Evolutionary conservation across 2,329 filamentous ascomycete genomes (phyloP).

Genomic region (Colletotrichum sp.): DNA sequence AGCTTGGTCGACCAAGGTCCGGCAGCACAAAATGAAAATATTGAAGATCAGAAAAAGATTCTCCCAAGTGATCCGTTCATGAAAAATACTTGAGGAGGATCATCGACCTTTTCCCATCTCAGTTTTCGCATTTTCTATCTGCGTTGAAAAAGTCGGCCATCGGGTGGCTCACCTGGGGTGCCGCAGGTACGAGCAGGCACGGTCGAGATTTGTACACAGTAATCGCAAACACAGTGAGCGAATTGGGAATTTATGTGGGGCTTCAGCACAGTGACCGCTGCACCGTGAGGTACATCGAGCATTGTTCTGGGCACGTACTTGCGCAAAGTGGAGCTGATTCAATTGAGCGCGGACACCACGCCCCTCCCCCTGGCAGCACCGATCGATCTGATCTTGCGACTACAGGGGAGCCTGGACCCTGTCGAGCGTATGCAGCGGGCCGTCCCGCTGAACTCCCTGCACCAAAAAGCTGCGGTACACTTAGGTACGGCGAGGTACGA

Average conservation of each 20-base stretch:
- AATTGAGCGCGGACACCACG: background rate
- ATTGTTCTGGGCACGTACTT: background rate
- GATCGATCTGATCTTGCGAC: background rate
- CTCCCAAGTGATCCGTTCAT: accelerated
- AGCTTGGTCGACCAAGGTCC: background rate
- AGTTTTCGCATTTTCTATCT: background rate
- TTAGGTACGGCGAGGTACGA: background rate
- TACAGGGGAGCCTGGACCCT: background rate
- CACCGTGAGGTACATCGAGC: background rate
- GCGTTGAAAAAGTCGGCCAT: background rate
- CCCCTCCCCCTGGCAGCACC: background rate
- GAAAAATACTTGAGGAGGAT: accelerated
- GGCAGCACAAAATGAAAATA: background rate
- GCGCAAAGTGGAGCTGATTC: background rate
- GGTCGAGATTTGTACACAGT: background rate
- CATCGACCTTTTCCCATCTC: background rate
- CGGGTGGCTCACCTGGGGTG: background rate
- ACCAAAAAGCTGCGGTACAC: background rate
- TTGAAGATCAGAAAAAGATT: accelerated
- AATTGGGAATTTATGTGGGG: background rate
- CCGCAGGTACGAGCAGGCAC: background rate
- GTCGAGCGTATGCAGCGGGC: background rate
- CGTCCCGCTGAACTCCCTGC: background rate
- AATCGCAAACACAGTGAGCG: background rate
- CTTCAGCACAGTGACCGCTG: background rate